phyloP scores from a whole-genome alignment of 257 asterid species.

The Nicotiana sylvestris region DNA sequence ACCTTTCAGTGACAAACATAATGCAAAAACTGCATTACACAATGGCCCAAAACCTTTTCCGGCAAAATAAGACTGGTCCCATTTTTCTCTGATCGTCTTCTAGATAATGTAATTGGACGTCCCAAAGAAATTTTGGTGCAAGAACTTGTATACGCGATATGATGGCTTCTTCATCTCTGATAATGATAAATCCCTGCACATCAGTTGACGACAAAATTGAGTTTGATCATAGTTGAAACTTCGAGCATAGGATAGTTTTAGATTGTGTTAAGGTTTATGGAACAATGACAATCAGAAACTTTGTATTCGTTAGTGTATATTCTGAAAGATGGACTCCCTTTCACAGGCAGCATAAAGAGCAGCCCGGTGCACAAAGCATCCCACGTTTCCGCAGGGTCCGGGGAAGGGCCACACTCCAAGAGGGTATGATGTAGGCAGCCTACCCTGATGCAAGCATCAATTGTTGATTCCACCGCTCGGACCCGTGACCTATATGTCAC shows the following conservation, averaged over 20 bases:
- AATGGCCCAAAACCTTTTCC: slow-evolving; percentile 84
- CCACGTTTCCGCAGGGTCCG: too few species aligned
- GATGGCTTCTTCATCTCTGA: slow-evolving; percentile 71
- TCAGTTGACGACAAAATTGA: neutral
- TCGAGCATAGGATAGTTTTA: neutral
- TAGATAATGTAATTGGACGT: slow-evolving; percentile 49
- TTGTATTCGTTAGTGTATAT: too few species aligned
- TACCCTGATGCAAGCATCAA: too few species aligned
- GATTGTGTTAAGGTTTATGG: too few species aligned
- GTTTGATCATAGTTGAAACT: neutral
- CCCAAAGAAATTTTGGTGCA: slow-evolving; percentile 83
- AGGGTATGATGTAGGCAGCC: too few species aligned
- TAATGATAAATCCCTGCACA: slow-evolving; percentile 60
- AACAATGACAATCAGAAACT: too few species aligned
- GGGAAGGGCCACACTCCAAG: too few species aligned
- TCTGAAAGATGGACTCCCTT: too few species aligned
- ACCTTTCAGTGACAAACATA: neutral
- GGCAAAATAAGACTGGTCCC: slow-evolving; percentile 66
- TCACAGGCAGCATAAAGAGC: too few species aligned
- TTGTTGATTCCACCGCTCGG: too few species aligned
- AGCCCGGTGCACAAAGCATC: too few species aligned
- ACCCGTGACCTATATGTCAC: too few species aligned
- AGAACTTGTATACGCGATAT: slow-evolving; percentile 48
- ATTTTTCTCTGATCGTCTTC: slow-evolving; percentile 54
- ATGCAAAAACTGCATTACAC: slow-evolving; percentile 21